phyloP scores from a whole-genome alignment of 352 stramenopile species.

The Plasmopara muralis region DNA sequence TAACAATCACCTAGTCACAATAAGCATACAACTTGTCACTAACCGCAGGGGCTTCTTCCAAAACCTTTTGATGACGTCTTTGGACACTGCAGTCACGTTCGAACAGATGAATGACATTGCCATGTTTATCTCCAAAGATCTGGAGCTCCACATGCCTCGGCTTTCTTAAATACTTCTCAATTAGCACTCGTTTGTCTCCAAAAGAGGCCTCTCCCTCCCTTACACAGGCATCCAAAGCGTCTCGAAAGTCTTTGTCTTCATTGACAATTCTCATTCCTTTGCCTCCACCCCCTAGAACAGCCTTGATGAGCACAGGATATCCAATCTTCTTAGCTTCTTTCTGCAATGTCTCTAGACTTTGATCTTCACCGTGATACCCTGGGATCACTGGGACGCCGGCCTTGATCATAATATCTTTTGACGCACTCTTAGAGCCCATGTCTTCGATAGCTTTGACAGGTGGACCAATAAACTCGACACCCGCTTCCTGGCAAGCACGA shows the following conservation, averaged over 20 bases:
- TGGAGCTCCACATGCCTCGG: constrained; percentile 92
- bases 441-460: constrained; percentile 78
- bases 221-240: constrained; percentile 79
- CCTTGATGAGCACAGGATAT: constrained; percentile 92
- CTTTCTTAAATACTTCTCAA: constrained; percentile 88
- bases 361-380: constrained; percentile 88
- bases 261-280: constrained; percentile 91
- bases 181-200: constrained; percentile 84
- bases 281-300: constrained; percentile 83
- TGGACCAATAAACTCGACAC: constrained; percentile 89
- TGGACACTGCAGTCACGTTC: constrained; percentile 90
- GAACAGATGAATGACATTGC: constrained; percentile 86
- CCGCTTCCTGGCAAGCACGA: constrained; percentile 52
- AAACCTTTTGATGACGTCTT: constrained; percentile 91
- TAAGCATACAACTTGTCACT: constrained; percentile 8
- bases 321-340: constrained; percentile 81
- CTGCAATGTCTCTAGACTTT: constrained; percentile 70
- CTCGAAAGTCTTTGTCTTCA: constrained; percentile 70
- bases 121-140: constrained; percentile 88
- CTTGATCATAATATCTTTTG: constrained; percentile 88
- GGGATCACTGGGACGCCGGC: constrained; percentile 83
- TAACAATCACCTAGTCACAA: background rate
- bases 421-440: constrained; percentile 91
- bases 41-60: constrained; percentile 90
- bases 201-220: constrained; percentile 86